These are phyloP conservation scores for Nakazawaea molendinolei DNA, from an alignment of 805 yeast species.

Conservation along the genomic window DNA sequence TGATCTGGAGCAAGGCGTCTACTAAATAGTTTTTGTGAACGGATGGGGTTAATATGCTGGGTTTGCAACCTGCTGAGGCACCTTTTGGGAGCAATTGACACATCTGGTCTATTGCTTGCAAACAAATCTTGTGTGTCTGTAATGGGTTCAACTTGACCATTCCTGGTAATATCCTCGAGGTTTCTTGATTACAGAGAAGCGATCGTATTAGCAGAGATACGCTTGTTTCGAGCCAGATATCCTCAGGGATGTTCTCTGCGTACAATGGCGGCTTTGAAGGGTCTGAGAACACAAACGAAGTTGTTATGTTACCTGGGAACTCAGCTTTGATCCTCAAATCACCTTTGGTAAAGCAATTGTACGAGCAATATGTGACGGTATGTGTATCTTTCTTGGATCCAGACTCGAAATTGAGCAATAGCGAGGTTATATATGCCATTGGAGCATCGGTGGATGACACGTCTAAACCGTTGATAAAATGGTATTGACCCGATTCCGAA, in stretches of 20 bases:
- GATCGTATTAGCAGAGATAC: conserved; percentile 53
- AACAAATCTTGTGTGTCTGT: conserved; percentile 30
- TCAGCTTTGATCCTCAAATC: conserved; percentile 67
- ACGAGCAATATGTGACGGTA: conserved; percentile 55
- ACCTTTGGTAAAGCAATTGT: conserved; percentile 64
- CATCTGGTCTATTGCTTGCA: conserved; percentile 30
- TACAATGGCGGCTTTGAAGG: conserved; percentile 51
- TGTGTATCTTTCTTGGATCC: conserved; percentile 21
- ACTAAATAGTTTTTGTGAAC: conserved; percentile 44
- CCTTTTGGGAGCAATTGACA: conserved; percentile 43
- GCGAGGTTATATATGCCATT: conserved; percentile 48
- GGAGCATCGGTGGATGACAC: conserved; percentile 45
- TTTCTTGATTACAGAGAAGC: conserved; percentile 44
- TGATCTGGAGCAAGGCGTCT: conserved; percentile 39
- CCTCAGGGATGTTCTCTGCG: conserved; percentile 35
- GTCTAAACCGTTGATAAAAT: conserved; percentile 47
- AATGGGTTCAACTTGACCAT: conserved; percentile 42
- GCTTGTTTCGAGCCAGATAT: conserved; percentile 55
- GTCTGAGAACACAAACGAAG: conserved; percentile 42
- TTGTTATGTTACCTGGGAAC: conserved; percentile 37
- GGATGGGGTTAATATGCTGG: conserved; percentile 26
- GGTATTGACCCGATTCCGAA: conserved; percentile 49
- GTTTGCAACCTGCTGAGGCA: conserved; percentile 35
- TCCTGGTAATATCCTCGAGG: conserved; percentile 52
- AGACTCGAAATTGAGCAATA: conserved; percentile 30